phyloP scores from a whole-genome alignment of 2,329 filamentous ascomycete species.

The Colletotrichum sp. region DNA sequence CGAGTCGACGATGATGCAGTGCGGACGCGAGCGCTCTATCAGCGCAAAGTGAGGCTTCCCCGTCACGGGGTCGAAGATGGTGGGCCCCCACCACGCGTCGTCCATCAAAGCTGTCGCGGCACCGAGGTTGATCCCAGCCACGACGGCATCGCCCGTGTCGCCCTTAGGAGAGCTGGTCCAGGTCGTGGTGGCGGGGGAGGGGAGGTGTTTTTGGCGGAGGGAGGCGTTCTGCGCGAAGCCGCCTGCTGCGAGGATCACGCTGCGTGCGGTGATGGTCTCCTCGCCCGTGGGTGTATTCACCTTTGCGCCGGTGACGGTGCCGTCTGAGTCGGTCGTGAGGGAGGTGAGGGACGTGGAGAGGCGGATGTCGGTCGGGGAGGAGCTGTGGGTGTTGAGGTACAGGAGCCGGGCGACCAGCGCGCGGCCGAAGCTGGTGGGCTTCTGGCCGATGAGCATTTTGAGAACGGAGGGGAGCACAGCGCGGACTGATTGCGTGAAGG shows the following conservation, averaged over 20 bases:
- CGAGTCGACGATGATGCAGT: conserved; percentile 38
- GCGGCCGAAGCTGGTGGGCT: conserved; percentile 27
- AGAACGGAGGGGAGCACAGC: neutral
- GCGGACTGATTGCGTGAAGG: neutral
- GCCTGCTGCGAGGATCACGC: conserved; percentile 37
- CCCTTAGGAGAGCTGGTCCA: conserved; percentile 30
- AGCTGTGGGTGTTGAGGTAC: conserved; percentile 19
- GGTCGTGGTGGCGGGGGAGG: conserved; percentile 21
- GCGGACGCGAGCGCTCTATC: conserved; percentile 34
- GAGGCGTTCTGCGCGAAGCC: conserved; percentile 36
- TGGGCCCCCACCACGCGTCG: conserved; percentile 38
- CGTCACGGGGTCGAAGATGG: conserved; percentile 30
- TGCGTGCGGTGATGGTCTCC: conserved; percentile 28
- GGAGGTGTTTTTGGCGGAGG: conserved; percentile 31
- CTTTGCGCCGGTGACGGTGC: conserved; percentile 25
- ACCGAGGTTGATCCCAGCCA: conserved; percentile 8
- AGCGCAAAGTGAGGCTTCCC: conserved; percentile 25
- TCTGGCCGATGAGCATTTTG: conserved; percentile 16
- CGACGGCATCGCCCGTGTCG: conserved; percentile 33
- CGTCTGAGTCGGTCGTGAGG: conserved; percentile 15
- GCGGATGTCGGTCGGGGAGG: conserved; percentile 14
- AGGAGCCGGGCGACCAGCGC: conserved; percentile 27
- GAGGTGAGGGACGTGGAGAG: conserved; percentile 7
- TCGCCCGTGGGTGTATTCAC: conserved; percentile 21
- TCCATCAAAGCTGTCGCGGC: conserved; percentile 35